A percentile compares a stretch with the other conserved stretches of the same genome.
These are phyloP conservation scores for Chlorella variabilis DNA, from an alignment of 163 green algal species.

Conservation along the genomic window DNA sequence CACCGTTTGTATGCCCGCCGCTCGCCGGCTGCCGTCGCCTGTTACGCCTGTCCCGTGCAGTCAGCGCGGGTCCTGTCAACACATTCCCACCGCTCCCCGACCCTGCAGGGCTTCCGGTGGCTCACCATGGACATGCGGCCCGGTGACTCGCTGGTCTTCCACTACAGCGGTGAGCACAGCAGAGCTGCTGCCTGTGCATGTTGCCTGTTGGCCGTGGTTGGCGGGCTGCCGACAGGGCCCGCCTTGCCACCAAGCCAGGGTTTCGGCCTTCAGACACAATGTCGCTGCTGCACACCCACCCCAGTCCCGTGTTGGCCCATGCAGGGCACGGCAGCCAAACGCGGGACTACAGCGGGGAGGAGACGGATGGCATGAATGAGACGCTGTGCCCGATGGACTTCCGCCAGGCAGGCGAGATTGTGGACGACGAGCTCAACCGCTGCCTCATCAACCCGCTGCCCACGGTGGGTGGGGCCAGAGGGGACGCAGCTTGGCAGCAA, in stretches of 20 bases:
- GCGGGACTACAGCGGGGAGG: constrained; percentile 66
- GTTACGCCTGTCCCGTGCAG: too few species aligned
- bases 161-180: constrained; percentile 58
- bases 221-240: too few species aligned
- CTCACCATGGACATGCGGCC: constrained; percentile 49
- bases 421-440: constrained; percentile 91
- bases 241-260: too few species aligned
- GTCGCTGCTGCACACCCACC: too few species aligned
- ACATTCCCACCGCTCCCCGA: too few species aligned
- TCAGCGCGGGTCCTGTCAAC: too few species aligned
- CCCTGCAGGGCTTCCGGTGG: constrained; percentile 62
- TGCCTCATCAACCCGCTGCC: constrained; percentile 79
- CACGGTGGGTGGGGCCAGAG: constrained; percentile 19
- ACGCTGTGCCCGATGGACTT: constrained; percentile 90
- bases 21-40: too few species aligned
- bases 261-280: too few species aligned
- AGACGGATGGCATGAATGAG: constrained; percentile 86
- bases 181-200: too few species aligned
- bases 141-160: constrained; percentile 90
- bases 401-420: constrained; percentile 67
- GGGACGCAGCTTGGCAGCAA: too few species aligned
- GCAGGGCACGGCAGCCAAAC: constrained; percentile 68
- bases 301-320: too few species aligned
- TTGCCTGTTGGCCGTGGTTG: too few species aligned
- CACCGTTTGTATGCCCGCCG: not conserved